Conservation (phyloP, 139 green algal genomes). For the Micractinium conductrix region DNA sequence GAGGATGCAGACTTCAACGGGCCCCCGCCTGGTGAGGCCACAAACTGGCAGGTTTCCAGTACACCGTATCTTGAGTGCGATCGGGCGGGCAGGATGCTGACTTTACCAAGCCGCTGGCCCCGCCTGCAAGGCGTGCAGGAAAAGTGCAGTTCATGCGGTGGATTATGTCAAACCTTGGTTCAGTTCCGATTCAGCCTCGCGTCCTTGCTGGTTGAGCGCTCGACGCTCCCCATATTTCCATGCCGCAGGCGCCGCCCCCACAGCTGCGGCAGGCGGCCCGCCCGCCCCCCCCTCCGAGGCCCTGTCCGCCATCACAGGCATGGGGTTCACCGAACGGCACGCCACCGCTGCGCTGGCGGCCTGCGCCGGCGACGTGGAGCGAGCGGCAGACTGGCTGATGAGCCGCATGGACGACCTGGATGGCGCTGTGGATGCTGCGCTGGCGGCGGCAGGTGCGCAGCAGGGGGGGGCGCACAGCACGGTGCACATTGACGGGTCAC, state of each 20-base stretch:
- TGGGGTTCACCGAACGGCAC: constrained; percentile 85
- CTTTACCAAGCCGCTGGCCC: too few relatives aligned
- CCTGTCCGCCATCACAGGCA: constrained; percentile 73
- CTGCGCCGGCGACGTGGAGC: constrained; percentile 83
- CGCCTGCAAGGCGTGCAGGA: too few relatives aligned
- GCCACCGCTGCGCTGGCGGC: constrained; percentile 69
- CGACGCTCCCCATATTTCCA: too few relatives aligned
- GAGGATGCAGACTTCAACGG: constrained; percentile 92
- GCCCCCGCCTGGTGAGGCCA: constrained; percentile 9
- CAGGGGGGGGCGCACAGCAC: neutral
- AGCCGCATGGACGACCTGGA: constrained; percentile 87
- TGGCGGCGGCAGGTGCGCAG: constrained; percentile 1
- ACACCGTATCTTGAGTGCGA: too few relatives aligned
- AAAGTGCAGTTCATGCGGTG: too few relatives aligned
- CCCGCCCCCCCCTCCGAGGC: constrained; percentile 52
- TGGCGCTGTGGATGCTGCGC: constrained; percentile 53
- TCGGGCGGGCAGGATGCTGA: too few relatives aligned
- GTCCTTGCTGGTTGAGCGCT: too few relatives aligned
- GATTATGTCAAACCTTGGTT: too few relatives aligned
- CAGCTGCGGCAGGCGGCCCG: neutral
- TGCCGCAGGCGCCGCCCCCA: neutral
- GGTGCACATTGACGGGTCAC: neutral
- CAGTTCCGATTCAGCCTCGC: too few relatives aligned
- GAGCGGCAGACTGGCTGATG: constrained; percentile 96
- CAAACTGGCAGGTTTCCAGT: too few relatives aligned